Base-by-base conservation (phyloP, 2,329 filamentous ascomycete genomes). In the Albifimbria verrucaria region DNA sequence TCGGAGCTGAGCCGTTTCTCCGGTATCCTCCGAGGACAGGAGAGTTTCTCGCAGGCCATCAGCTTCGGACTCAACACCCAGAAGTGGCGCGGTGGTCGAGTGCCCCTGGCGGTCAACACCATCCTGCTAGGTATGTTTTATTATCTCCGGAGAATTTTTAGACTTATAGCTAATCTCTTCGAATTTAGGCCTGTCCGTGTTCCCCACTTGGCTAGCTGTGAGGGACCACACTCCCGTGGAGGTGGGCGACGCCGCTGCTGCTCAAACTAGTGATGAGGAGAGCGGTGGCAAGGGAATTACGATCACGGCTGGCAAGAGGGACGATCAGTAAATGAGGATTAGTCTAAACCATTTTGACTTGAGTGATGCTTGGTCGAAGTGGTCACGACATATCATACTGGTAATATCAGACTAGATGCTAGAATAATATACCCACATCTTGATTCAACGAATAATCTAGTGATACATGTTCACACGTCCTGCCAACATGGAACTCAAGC, bases 1-100 rank as follows among this genome's bases (percentile, higher is more conserved):
- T 78, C 78, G 1, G 78, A 83, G 56, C 63, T 80, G 15, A 70
- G 68, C 3, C 67, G 72, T 0, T 69, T 72, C 45, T 69, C 71
- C 2, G 72, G 72, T 5, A 69, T 74, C 24, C 56, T 74, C 20
- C 55, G 72, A 26, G 72, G 72, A 2, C 70, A 74, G 54, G 72
- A 75, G 61, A 74, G 71, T 26, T 73, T 74, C 20, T 63, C 65
- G 0, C 72, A 75, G 55, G 72, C 71, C 2, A 61, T 74, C 9
- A 65, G 65, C n/a, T 75, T 64, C 49, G 72, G 72, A 0, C 49
- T 75, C 2, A 74, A 74, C 48, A 72, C 70, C 0, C 63, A 55
- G 9, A 60, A 68, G n/a, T 73, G 70, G 71, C 51, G 63, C 9
- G 70, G 70, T 1, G 70, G 71, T 1, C 62, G 71, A 15, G 71